Percentiles rank a stretch among this genome's conserved stretches.
Conservation (phyloP, 1,284 basidiomycete species). For the Ceratorhiza oryzae-sativae region DNA sequence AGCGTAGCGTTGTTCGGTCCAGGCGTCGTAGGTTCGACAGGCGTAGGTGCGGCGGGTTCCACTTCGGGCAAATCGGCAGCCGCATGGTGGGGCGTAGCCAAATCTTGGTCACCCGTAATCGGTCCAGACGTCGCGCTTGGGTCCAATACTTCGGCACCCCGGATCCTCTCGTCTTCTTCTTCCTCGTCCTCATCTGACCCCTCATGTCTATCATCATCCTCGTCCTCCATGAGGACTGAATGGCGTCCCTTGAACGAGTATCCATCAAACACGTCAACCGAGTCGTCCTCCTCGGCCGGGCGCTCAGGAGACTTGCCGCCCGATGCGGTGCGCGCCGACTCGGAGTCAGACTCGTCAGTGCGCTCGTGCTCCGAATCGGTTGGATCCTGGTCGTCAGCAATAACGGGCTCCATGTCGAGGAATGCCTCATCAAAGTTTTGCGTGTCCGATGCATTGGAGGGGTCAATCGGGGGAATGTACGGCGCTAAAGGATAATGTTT, state of each 20-base stretch:
- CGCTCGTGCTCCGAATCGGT: constrained; percentile 54
- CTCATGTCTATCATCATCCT: constrained; percentile 59
- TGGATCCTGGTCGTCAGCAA: constrained; percentile 66
- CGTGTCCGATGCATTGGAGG: constrained; percentile 91
- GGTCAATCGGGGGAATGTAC: constrained; percentile 95
- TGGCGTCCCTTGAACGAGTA: constrained; percentile 87
- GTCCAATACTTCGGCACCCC: constrained; percentile 49
- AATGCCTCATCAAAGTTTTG: constrained; percentile 98
- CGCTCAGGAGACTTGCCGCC: constrained; percentile 66
- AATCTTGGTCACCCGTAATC: constrained; percentile 37
- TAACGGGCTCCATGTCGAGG: constrained; percentile 90
- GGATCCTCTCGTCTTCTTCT: constrained; percentile 45
- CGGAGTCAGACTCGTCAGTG: constrained; percentile 38
- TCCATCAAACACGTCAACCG: constrained; percentile 79
- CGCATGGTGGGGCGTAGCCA: constrained; percentile 32
- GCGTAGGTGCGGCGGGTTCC: background rate
- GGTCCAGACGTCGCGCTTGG: constrained; percentile 41
- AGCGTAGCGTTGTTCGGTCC: constrained; percentile 4
- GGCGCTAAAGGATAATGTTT: constrained; percentile 65
- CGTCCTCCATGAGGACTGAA: constrained; percentile 76
- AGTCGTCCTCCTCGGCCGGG: constrained; percentile 52
- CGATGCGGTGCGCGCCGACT: constrained; percentile 55
- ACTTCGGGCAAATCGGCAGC: constrained; percentile 15
- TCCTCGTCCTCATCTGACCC: constrained; percentile 58
- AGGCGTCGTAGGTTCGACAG: constrained; percentile 2